Evolutionary conservation across 139 green algal species (phyloP), one percentile per base, ranked within the genome.

Genomic region (Chlamydomonas asymmetrica): DNA sequence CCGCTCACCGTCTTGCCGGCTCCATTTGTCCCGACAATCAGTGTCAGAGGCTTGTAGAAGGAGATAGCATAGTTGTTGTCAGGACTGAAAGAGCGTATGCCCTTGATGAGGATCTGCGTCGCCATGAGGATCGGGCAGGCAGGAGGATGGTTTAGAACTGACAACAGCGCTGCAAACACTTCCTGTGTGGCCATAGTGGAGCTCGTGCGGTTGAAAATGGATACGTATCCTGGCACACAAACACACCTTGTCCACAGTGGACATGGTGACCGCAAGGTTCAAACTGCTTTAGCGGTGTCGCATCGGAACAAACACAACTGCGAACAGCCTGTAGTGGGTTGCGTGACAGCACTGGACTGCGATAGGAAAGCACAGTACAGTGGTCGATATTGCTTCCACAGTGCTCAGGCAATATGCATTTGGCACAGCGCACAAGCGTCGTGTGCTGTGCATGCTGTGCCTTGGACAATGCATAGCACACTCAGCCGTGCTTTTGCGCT

Each of bases 1-100:
- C 2, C 10, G 39, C 88, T 22, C 56, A 98, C 94, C 80, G 96
- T 99, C 76, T 99, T 99, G 23, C 96, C 96, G 1, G 95, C 95
- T 1, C 96, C 96, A 66, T 99, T 99, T 23, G 92, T 84, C 0
- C 96, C 96, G 23, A 99, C 96, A 48, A 99, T 99, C 22, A 99
- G 84, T 0, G 96, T 99, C 7, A 99, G 89, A 4, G 96, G 96
- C 78, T 92, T 93, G 80, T 92, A 96, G 68, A 99, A 99, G 72
- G 93, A 86, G 5, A 99, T 97, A 0, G 92, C 85, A 39, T 91
- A 82, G 8, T 86, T 45, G 60, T 97, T 97, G 56, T 98, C 89
- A 0, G 96, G 96, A 45, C 83, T 92, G 82, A 99, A 99, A 73
- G 85, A 93, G 1, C 96, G 87, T 37, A 99, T 97, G 80, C 96